Evolutionary conservation across 139 green algal species (phyloP).

Genomic region (Nannochloris sp.): DNA sequence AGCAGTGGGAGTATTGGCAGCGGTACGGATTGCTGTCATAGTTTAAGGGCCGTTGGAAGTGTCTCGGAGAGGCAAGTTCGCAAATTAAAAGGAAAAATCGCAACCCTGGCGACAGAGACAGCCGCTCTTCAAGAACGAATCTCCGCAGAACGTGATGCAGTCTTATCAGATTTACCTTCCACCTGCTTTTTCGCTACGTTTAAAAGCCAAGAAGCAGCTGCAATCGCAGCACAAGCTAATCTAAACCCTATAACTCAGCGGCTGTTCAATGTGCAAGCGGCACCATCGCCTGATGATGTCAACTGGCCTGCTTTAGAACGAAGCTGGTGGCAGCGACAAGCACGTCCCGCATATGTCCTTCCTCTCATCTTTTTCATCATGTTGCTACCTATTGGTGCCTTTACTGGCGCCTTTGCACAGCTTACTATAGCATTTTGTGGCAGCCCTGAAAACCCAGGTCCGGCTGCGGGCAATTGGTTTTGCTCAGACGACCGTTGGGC

Average conservation of each 20-base stretch:
- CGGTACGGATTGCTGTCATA: too few relatives aligned
- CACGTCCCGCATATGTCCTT: slow-evolving; percentile 40
- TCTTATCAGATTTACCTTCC: slow-evolving; percentile 28
- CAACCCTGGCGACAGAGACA: neutral
- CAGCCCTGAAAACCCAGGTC: neutral
- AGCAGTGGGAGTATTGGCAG: too few relatives aligned
- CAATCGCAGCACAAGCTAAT: slow-evolving; percentile 27
- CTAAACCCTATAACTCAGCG: slow-evolving; percentile 33
- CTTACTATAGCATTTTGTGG: slow-evolving; percentile 38
- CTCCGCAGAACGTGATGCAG: neutral
- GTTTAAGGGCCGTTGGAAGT: neutral
- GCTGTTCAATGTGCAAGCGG: slow-evolving; percentile 23
- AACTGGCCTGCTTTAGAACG: slow-evolving; percentile 30
- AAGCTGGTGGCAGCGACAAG: slow-evolving; percentile 34
- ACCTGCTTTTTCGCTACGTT: slow-evolving; percentile 40
- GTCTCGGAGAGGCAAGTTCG: neutral
- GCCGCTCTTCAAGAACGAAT: neutral
- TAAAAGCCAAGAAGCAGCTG: slow-evolving; percentile 22
- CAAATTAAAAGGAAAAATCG: slow-evolving; percentile 3
- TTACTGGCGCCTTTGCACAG: slow-evolving; percentile 38
- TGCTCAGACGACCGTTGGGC: slow-evolving; percentile 30
- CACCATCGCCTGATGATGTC: slow-evolving; percentile 26
- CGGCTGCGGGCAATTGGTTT: slow-evolving; percentile 39
- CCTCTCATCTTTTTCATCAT: slow-evolving; percentile 42
- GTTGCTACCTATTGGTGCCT: slow-evolving; percentile 41